Evolutionary conservation across 208 protist species (phyloP), one percentile per base, ranked within the genome.

Genomic region (Trypanosoma conorhini): DNA sequence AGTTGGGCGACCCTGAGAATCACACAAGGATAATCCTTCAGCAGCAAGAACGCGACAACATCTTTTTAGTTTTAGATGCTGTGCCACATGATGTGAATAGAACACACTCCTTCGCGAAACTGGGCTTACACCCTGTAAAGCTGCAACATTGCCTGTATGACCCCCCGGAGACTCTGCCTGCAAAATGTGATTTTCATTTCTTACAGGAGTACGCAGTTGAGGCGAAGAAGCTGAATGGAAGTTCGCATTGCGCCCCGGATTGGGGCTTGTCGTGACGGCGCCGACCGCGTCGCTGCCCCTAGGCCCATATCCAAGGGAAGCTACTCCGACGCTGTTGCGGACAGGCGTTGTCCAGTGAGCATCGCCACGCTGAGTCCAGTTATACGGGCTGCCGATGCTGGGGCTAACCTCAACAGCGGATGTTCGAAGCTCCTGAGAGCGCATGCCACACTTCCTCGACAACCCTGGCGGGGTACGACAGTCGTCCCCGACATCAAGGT

Each of bases 201-300:
- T 21, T 35, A 76, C 71, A 28, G 71, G 71, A 8, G 71, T 76
- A 21, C 71, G 64, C 40, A 76, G 71, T 30, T 61, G 54, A 19
- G 62, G 54, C 24, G 71, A 21, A 17, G 60, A 15, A 15, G 60
- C 28, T 19, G 50, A 59, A 61, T 35, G 31, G 0, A 70, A 22
- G 0, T 9, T 38, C 5, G 38, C 15, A 64, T 44, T 64, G 35
- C 24, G 31, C 7, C 63, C 63, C 33, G 63, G 63, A 19, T 68
- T 5, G n/a, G 63, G 51, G 22, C 33, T 59, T 59, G 50, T 17
- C 0, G 48, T 3, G n/a, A 58, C 26, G 31, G n/a, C 22, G 21
- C 42, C 21, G 30, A 46, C 26, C 30, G n/a, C 58, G 5, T 65
- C 67, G 26, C 31, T 28, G 35, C 19, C n/a, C 50, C 69, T 65